Evolutionary conservation across 2,329 filamentous ascomycete species (phyloP), one percentile per base, ranked within the genome.

Genomic region (Colletotrichum eremochloae): DNA sequence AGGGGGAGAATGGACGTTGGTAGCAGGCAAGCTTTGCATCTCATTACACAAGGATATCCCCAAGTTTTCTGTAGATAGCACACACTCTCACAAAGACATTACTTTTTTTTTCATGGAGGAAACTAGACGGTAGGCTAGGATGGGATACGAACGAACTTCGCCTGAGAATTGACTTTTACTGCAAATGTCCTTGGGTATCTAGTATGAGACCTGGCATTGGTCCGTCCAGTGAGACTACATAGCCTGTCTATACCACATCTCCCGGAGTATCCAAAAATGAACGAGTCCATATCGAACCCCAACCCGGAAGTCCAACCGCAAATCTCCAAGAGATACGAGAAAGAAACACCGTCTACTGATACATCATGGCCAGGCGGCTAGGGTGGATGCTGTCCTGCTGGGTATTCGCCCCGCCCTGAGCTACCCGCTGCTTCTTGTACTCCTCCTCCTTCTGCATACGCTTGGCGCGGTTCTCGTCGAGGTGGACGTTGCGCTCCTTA

Each of bases 401-500:
- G 68, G 76, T 74, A 72, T 78, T 74, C 15, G 50, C 63, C 46
- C 72, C 77, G 55, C 73, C 73, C 67, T 79, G 58, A 5, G 58
- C 78, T 6, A 75, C 74, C 76, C 82, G 83, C 73, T 77, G 79
- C 65, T 76, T 79, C 79, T 83, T 84, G 24, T 75, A 78, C 74
- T 81, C 67, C 63, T 74, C 78, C 80, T 87, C 84, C 70, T 84
- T 83, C 76, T 85, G 81, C 42, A 86, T 84, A 46, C 87, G 81
- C 75, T 86, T 83, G 57, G 81, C 78, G 53, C 88, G 84, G 81
- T 89, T 86, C 78, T 93, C 94, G 76, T 94, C 89, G 62, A 98
- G 87, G 84, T 95, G 96, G 78, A 89, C 86, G 84, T 98, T 98
- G 89, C 97, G 98, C 70, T 88, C 88, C 78, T 89, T 87, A 81